Evolutionary conservation across 2,329 filamentous ascomycete species (phyloP).

Genomic region (Amylocarpus encephaloides): DNA sequence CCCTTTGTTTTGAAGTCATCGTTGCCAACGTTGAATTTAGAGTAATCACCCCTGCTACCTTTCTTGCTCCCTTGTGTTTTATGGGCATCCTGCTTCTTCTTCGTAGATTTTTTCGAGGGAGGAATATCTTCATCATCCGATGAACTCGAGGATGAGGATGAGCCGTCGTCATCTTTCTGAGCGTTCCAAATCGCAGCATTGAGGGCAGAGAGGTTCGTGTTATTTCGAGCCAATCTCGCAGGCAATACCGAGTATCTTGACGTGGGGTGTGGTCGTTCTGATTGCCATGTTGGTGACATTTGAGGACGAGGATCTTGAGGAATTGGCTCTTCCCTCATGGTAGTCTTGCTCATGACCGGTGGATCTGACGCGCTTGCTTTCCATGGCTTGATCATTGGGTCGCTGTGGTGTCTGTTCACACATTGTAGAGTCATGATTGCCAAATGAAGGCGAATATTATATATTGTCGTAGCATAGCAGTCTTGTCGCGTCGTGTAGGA

Average conservation of each 20-base stretch:
- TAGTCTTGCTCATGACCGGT: not conserved
- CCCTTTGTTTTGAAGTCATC: conserved; percentile 60
- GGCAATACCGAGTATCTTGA: conserved; percentile 14
- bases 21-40: conserved; percentile 55
- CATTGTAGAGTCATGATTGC: not conserved
- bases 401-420: not conserved
- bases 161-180: conserved; percentile 6
- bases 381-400: not conserved
- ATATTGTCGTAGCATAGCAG: no score
- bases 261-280: conserved; percentile 20
- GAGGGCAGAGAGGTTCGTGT: conserved; percentile 22
- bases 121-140: conserved; percentile 21
- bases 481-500: no score
- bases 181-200: conserved; percentile 24
- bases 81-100: not conserved
- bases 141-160: conserved; percentile 14
- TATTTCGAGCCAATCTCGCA: conserved; percentile 14
- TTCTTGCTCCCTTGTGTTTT: conserved; percentile 2
- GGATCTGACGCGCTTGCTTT: not conserved
- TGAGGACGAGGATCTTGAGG: conserved; percentile 6
- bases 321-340: not conserved
- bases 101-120: not conserved
- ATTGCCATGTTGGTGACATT: conserved; percentile 21
- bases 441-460: no score
- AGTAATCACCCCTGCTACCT: conserved; percentile 32